Conservation (phyloP, 1,284 basidiomycete genomes). For the Coniophora puteana region DNA sequence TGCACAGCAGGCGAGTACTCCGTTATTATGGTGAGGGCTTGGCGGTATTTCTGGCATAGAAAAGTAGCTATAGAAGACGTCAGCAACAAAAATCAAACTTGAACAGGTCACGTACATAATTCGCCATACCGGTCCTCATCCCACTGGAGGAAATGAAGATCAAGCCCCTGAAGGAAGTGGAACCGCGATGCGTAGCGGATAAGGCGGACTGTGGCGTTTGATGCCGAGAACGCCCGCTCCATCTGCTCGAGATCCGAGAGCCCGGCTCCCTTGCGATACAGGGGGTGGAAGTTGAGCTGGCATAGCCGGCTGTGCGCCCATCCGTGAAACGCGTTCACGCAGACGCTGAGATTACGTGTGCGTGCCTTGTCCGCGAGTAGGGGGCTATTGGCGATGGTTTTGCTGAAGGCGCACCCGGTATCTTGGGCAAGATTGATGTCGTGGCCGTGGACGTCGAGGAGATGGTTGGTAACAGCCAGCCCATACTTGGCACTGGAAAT, state of each 20-base stretch:
- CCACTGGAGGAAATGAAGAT: conserved; percentile 19
- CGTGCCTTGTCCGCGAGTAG: conserved; percentile 10
- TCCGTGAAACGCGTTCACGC: conserved; percentile 21
- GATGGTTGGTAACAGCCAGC: conserved; percentile 6
- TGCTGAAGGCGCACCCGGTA: conserved; percentile 12
- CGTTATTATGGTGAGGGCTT: conserved; percentile 9
- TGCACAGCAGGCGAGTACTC: conserved; percentile 4
- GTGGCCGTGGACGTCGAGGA: conserved; percentile 8
- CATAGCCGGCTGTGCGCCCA: conserved; percentile 22
- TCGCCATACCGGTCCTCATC: conserved; percentile 21
- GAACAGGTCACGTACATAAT: conserved; percentile 13
- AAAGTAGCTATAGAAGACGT: conserved; percentile 7
- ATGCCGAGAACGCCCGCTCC: conserved; percentile 23
- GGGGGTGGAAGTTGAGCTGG: conserved; percentile 28
- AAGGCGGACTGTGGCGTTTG: conserved; percentile 16
- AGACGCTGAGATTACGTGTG: conserved; percentile 1
- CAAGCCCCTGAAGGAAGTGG: conserved; percentile 17
- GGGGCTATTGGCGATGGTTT: conserved; percentile 9
- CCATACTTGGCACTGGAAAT: conserved; percentile 7
- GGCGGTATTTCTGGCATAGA: conserved; percentile 15
- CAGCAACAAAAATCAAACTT: neutral
- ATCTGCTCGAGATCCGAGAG: conserved; percentile 31
- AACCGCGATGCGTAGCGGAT: conserved; percentile 5
- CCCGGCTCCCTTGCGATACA: conserved; percentile 25
- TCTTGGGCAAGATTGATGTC: conserved; percentile 11